Base-by-base conservation (phyloP, 306 rosid species). In the Alnus glutinosa region DNA sequence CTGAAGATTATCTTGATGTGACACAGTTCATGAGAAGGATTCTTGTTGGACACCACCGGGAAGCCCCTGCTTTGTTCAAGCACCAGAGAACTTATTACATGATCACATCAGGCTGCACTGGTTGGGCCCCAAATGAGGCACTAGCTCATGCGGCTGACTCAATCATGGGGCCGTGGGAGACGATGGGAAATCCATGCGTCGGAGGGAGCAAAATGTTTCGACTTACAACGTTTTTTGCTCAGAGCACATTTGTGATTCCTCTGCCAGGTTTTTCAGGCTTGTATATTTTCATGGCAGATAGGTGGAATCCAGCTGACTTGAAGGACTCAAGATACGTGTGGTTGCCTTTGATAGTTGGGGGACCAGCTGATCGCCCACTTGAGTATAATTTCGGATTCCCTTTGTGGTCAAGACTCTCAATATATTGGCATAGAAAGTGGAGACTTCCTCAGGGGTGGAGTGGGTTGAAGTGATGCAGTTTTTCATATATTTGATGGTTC, bases 121-220 rank as follows among this genome's bases (percentile, higher is more conserved):
- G 99, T 23, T 96, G 99, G 99, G 98, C 98, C 3, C 99, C 99
- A 3, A 96, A 96, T 3, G 98, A 91, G 85, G 99, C 99, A 13
- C 77, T 91, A 68, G 94, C 89, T 15, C 99, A 96, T 70, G 99
- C 99, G 30, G 88, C 99, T 2, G 99, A 91, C 79, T 89, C 98
- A 5, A 77, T 93, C 67, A 63, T 89, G 90, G 99, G 99, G 63
- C 96, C 96, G 16, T 95, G 99, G 99, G 98, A 95, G 85, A 89
- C 93, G 4, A 80, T 93, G 85, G 99, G 97, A 54, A 93, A 88
- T 85, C 99, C 97, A 36, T 93, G 99, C 70, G 71, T 84, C 7
- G 99, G 95, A 77, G 96, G 97, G 55, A 88, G 90, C 87, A 90
- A 96, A 80, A 75, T 91, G 88, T 90, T 87, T 80, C 89, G 82